Evolutionary conservation across 495 filamentous ascomycete species (phyloP), one percentile per base, ranked within the genome.

Genomic region (Terfezia claveryi): DNA sequence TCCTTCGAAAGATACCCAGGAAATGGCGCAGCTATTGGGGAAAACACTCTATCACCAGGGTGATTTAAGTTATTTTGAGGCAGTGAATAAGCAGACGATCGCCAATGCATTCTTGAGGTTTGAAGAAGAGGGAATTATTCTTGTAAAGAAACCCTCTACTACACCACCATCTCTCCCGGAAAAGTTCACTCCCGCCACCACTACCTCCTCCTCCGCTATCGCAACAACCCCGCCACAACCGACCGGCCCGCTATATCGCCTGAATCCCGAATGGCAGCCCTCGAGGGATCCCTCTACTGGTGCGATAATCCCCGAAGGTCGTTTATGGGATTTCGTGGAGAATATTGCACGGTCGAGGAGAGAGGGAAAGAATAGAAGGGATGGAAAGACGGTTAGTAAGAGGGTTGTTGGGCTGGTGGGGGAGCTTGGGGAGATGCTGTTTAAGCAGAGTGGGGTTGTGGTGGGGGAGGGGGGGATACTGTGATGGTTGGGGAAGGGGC

Each of bases 41-140:
- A 98, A 98, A 73, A 95, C 91, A 0, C 72, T 98, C 8, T 98
- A 94, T 64, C 87, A 96, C 66, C 91, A 98, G 73, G 91, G 91
- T 37, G 88, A 95, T 62, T 77, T 98, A 27, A 85, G 80, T 23
- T 96, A 98, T 66, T 94, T 94, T 60, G 91, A 98, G 69, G 87
- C 91, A 8, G 91, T 98, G 59, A 98, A 96, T 72, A 94, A 94
- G 56, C 87, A 96, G 65, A 88, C 87, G 1, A 77, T 98, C 53
- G 92, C 88, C 59, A 98, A 96, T 65, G 81, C 85, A 2, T 94
- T 85, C 68, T 73, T 80, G 57, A 80, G 84, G 23, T 94, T 92
- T 67, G 79, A 85, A 57, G 87, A 94, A 63, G 88, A 94, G 60
- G 87, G 86, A 14, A 93, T 95, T 55, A 74, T 95, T 59, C 68